Evolutionary conservation across 1,139 yeast species (phyloP).

Genomic region (Magnusiomyces paraingens): DNA sequence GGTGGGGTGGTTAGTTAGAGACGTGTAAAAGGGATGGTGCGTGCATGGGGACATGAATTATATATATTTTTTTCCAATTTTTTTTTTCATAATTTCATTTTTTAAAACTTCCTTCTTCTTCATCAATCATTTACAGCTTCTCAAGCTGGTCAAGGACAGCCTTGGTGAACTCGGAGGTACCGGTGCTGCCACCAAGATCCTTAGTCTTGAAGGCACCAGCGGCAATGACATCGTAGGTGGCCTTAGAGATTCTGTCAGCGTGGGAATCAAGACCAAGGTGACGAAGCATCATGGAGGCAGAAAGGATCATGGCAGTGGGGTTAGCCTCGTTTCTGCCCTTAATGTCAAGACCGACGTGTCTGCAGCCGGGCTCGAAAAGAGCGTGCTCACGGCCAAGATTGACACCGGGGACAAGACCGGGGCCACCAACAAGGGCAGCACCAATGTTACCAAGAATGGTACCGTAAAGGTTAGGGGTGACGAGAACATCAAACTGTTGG

Average conservation of each 20-base stretch:
- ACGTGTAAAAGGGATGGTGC: too few species aligned
- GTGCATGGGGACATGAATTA: too few species aligned
- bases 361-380: conserved; percentile 98
- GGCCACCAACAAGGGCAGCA: conserved; percentile 98
- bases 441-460: conserved; percentile 95
- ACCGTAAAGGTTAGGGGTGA: conserved; percentile 97
- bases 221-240: conserved; percentile 82
- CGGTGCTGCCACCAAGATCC: conserved; percentile 83
- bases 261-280: conserved; percentile 81
- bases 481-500: conserved; percentile 96
- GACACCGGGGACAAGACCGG: conserved; percentile 98
- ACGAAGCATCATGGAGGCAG: conserved; percentile 86
- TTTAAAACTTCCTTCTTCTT: too few species aligned
- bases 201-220: conserved; percentile 77
- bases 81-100: too few species aligned
- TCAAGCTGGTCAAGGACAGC: conserved; percentile 67
- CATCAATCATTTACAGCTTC: conserved; percentile 27
- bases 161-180: conserved; percentile 90
- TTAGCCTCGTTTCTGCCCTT: conserved; percentile 92
- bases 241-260: conserved; percentile 82
- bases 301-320: conserved; percentile 96
- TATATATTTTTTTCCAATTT: too few species aligned
- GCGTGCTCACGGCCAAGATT: conserved; percentile 97
- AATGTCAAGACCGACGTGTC: conserved; percentile 97
- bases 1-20: too few species aligned